A percentile compares a stretch with the other conserved stretches of the same genome.
Conservation (phyloP, 1,284 basidiomycete genomes). For the Phenoliferia sp. region DNA sequence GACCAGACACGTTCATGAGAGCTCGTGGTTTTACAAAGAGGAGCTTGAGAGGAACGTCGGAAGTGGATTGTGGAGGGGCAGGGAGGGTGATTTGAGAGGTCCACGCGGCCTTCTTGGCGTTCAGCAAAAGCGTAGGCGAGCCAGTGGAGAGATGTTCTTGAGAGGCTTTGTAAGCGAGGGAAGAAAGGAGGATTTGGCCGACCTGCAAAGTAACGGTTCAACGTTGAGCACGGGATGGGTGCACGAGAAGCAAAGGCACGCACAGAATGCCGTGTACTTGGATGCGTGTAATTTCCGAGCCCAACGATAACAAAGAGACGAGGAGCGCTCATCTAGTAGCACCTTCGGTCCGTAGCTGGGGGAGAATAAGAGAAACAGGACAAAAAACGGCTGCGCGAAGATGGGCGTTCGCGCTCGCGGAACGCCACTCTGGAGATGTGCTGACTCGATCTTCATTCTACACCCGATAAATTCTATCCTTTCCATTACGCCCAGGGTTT, state of each 20-base stretch:
- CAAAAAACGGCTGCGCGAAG: no score
- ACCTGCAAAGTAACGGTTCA: slow-evolving; percentile 3
- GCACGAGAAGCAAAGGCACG: background rate
- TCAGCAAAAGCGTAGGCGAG: background rate
- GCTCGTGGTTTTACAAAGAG: slow-evolving; percentile 18
- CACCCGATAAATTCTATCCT: no score
- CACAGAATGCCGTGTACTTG: slow-evolving; percentile 17
- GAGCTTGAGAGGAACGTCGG: slow-evolving; percentile 4
- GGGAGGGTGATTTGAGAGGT: slow-evolving; percentile 5
- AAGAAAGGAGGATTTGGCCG: slow-evolving; percentile 21
- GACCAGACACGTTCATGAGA: slow-evolving; percentile 25
- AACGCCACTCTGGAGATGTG: background rate
- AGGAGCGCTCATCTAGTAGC: background rate
- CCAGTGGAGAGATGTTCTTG: slow-evolving; percentile 1
- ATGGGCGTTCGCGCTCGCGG: background rate
- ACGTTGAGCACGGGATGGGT: background rate
- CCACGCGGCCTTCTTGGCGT: background rate
- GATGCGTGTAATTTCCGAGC: slow-evolving; percentile 26
- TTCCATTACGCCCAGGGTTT: no score
- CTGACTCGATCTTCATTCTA: background rate
- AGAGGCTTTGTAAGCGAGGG: slow-evolving; percentile 16
- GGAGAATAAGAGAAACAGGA: no score
- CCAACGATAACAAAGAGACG: slow-evolving; percentile 19
- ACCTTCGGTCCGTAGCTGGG: no score
- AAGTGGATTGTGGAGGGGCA: background rate